phyloP scores from a whole-genome alignment of 306 rosid species.

The Cercis canadensis region DNA sequence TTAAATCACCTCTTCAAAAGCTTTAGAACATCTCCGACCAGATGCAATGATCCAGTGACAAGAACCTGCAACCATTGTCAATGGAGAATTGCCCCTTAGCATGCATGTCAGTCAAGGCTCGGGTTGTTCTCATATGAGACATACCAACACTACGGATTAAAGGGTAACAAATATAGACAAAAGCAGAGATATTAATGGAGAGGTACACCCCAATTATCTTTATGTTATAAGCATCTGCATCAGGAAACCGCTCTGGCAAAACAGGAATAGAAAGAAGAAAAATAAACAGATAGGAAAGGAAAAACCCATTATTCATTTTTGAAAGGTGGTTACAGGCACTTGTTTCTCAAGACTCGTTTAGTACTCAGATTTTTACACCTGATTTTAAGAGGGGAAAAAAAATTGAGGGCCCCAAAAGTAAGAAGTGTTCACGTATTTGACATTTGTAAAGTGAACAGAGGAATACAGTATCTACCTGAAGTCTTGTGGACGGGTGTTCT shows the following conservation, averaged over 20 bases:
- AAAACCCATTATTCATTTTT: no score
- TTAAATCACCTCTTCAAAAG: constrained; percentile 47
- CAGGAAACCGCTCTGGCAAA: neutral
- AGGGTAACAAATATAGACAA: neutral
- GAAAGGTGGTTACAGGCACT: neutral
- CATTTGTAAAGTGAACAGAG: no score
- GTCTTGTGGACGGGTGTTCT: constrained; percentile 63
- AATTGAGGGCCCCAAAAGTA: neutral
- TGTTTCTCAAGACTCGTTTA: no score
- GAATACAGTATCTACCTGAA: constrained; percentile 47
- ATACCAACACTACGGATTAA: neutral
- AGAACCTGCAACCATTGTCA: constrained; percentile 61
- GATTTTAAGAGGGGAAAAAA: neutral
- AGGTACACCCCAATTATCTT: neutral
- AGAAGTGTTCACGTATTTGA: neutral
- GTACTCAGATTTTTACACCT: neutral
- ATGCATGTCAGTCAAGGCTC: neutral
- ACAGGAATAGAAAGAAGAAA: neutral
- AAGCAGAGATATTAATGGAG: neutral
- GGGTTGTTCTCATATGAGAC: neutral
- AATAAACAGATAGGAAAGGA: neutral
- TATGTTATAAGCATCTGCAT: neutral
- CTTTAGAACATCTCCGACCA: constrained; percentile 64
- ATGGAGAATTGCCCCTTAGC: neutral
- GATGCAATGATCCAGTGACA: constrained; percentile 80